A percentile compares a stretch with the other conserved stretches of the same genome.
Conservation (phyloP, 1,284 basidiomycete species). For the Ustilago bromivora region DNA sequence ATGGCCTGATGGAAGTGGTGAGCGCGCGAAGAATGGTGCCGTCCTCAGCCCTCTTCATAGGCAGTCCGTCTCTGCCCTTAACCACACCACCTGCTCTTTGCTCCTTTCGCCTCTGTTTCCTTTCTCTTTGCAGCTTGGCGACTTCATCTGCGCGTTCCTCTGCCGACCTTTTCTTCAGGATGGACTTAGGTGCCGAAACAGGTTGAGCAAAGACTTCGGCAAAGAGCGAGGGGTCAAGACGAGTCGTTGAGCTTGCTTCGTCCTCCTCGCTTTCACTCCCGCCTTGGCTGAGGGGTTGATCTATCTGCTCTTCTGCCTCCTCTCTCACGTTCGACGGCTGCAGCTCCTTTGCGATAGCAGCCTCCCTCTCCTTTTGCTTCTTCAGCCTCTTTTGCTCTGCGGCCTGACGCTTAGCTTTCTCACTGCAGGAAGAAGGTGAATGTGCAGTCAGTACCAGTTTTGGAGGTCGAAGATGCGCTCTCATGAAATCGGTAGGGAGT, state of each 20-base stretch:
- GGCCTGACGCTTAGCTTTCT: constrained; percentile 38
- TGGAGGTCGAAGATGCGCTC: background rate
- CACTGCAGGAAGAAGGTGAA: constrained; percentile 5
- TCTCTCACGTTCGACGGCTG: background rate
- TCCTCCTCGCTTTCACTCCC: constrained; percentile 19
- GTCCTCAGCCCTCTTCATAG: constrained; percentile 51
- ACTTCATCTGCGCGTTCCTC: constrained; percentile 37
- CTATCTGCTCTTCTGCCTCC: background rate
- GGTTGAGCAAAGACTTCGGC: constrained; percentile 51
- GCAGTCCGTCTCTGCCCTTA: constrained; percentile 57
- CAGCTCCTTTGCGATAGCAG: background rate
- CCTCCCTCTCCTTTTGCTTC: constrained; percentile 30
- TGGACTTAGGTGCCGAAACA: constrained; percentile 40
- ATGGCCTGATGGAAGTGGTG: constrained; percentile 10
- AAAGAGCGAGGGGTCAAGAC: constrained; percentile 62
- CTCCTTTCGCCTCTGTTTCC: constrained; percentile 28
- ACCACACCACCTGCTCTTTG: constrained; percentile 43
- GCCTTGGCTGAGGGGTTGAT: background rate
- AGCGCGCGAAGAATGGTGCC: constrained; percentile 55
- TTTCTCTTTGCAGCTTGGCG: constrained; percentile 21
- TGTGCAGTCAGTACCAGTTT: background rate
- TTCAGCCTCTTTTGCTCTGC: constrained; percentile 32
- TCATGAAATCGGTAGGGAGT: background rate
- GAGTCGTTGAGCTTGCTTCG: constrained; percentile 21
- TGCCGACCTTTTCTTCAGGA: constrained; percentile 47